Conservation (phyloP, 257 asterid genomes). For the Buddleja alternifolia region DNA sequence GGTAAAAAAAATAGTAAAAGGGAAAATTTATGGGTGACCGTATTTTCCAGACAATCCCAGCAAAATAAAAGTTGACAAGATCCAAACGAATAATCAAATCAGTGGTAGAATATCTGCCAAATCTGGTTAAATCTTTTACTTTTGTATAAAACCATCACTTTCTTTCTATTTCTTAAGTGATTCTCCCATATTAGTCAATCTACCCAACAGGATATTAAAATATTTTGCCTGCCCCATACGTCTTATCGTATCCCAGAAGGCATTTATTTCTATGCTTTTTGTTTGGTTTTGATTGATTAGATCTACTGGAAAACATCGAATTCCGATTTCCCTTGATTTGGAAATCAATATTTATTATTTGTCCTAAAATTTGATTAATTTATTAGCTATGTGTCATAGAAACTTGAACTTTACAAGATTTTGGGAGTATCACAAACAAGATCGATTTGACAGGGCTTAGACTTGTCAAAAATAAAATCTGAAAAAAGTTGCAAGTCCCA, state of each 20-base stretch:
- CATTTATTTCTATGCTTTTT: conserved; percentile 39
- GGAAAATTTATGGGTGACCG: too few relatives aligned
- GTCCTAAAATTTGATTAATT: too few relatives aligned
- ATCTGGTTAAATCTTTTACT: conserved; percentile 28
- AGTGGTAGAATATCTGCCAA: conserved; percentile 25
- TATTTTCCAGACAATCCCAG: not conserved
- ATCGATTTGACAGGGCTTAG: too few relatives aligned
- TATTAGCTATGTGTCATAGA: too few relatives aligned
- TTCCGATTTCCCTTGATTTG: conserved; percentile 26
- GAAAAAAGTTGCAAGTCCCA: too few relatives aligned
- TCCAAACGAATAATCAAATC: conserved; percentile 27
- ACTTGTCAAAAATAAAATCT: too few relatives aligned
- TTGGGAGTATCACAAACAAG: too few relatives aligned
- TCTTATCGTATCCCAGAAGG: conserved; percentile 24
- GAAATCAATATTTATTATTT: not conserved
- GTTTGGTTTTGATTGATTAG: conserved; percentile 30
- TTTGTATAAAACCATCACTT: conserved; percentile 15
- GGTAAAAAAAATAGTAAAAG: too few relatives aligned
- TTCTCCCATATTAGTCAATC: conserved; percentile 20
- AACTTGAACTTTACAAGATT: too few relatives aligned
- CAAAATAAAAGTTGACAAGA: not conserved
- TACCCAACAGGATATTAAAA: conserved; percentile 13
- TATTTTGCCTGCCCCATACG: conserved; percentile 25
- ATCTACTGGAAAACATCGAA: conserved; percentile 14
- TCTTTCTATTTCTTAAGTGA: not conserved